phyloP scores from a whole-genome alignment of 2,329 filamentous ascomycete species.

The Blastomyces silverae region DNA sequence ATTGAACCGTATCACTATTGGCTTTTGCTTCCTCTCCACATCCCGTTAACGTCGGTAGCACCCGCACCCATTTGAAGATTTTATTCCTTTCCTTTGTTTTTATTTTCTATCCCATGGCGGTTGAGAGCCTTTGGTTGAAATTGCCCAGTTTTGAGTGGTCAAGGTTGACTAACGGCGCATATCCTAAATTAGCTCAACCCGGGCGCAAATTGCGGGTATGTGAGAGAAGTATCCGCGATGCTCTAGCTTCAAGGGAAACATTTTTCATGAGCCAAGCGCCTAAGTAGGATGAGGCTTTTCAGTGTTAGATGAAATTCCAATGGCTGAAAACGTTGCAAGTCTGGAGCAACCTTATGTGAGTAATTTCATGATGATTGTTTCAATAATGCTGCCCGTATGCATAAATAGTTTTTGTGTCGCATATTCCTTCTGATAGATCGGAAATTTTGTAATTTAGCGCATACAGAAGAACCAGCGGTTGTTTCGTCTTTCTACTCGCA shows the following conservation, averaged over 20 bases:
- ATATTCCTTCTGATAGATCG: background rate
- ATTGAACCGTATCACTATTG: background rate
- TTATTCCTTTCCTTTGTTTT: background rate
- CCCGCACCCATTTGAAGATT: background rate
- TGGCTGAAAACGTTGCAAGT: background rate
- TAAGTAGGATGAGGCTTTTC: background rate
- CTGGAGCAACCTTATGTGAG: background rate
- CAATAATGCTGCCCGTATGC: background rate
- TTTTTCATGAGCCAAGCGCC: background rate
- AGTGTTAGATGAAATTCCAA: background rate
- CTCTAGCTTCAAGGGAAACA: background rate
- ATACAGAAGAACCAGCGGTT: background rate
- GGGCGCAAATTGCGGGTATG: background rate
- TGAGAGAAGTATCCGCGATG: background rate
- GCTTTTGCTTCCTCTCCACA: background rate
- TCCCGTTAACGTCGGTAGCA: too few species aligned
- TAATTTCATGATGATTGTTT: background rate
- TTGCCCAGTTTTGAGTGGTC: background rate
- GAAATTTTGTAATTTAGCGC: background rate
- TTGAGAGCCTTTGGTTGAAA: too few species aligned
- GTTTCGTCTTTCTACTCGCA: background rate
- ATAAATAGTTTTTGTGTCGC: background rate
- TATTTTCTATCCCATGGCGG: background rate
- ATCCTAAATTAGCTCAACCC: background rate
- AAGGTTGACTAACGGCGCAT: background rate